A percentile compares a stretch with the other conserved stretches of the same genome.
Evolutionary conservation across 2,329 filamentous ascomycete genomes (phyloP).

Genomic region (Triangularia setosa): DNA sequence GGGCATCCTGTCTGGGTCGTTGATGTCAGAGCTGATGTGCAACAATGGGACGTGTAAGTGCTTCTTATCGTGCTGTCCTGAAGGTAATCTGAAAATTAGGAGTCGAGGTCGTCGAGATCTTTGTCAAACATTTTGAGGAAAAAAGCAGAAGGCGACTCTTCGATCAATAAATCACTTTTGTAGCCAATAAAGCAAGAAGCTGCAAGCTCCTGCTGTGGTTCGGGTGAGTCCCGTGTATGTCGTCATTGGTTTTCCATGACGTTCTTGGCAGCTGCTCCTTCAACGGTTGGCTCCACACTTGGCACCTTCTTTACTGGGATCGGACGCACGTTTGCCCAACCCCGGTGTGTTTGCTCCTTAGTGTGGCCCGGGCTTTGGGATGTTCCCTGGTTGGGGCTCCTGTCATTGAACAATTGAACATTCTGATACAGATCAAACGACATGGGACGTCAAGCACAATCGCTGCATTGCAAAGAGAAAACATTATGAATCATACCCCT

Average conservation of each 20-base stretch:
- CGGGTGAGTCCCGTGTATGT: neutral
- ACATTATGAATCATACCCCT: neutral
- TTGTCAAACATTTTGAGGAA: neutral
- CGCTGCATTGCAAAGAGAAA: neutral
- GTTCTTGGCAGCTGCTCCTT: neutral
- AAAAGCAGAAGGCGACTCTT: neutral
- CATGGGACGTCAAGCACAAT: neutral
- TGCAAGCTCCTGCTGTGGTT: neutral
- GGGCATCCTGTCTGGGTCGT: slow-evolving; percentile 18
- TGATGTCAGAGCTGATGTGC: neutral
- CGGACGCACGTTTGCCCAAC: neutral
- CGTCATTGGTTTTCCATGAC: neutral
- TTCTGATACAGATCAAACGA: neutral
- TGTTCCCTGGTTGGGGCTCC: neutral
- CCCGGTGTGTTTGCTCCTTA: neutral
- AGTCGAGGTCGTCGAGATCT: neutral
- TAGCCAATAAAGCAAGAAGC: neutral
- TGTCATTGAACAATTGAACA: too few species aligned
- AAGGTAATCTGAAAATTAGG: neutral
- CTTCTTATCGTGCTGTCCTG: neutral
- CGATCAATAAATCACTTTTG: neutral
- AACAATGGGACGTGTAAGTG: neutral
- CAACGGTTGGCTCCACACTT: neutral
- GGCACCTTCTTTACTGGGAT: neutral
- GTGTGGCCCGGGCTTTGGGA: neutral